Conservation (phyloP, 164 flowering plant genomes). For the Tetracentron sinense region DNA sequence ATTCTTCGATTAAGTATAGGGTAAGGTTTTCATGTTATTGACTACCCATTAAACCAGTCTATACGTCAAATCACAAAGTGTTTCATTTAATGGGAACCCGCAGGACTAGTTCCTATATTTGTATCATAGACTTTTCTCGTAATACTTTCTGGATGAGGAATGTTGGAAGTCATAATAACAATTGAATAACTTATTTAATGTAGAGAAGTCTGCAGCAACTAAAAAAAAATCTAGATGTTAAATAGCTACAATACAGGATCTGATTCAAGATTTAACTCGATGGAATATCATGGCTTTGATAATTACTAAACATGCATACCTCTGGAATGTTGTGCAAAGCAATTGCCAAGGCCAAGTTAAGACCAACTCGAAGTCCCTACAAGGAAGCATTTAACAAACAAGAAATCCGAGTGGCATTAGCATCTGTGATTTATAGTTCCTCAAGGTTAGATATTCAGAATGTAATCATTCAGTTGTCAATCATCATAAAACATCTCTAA, state of each 20-base stretch:
- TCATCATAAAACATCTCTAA: not conserved
- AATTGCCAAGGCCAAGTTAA: constrained; percentile 91
- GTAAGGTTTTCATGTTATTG: no score
- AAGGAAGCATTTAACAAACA: constrained; percentile 7
- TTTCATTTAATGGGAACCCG: no score
- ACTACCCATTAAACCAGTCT: no score
- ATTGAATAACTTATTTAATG: not conserved
- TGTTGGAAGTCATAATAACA: not conserved
- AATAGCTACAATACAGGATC: not conserved
- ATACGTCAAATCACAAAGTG: no score
- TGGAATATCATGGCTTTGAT: not conserved
- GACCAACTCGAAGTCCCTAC: constrained; percentile 91
- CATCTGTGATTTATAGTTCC: not conserved
- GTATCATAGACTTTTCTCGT: no score
- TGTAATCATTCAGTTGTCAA: not conserved
- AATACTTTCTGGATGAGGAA: not conserved
- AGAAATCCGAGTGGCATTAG: not conserved
- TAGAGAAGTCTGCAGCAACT: no score
- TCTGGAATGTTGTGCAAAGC: constrained; percentile 96
- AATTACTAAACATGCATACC: constrained; percentile 34
- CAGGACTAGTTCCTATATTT: no score
- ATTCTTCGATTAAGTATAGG: no score
- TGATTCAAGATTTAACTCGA: not conserved
- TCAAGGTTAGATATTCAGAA: not conserved
- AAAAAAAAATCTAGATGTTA: not conserved